Conservation (phyloP, 345 rosid genomes). For the Lepidium didymum region DNA sequence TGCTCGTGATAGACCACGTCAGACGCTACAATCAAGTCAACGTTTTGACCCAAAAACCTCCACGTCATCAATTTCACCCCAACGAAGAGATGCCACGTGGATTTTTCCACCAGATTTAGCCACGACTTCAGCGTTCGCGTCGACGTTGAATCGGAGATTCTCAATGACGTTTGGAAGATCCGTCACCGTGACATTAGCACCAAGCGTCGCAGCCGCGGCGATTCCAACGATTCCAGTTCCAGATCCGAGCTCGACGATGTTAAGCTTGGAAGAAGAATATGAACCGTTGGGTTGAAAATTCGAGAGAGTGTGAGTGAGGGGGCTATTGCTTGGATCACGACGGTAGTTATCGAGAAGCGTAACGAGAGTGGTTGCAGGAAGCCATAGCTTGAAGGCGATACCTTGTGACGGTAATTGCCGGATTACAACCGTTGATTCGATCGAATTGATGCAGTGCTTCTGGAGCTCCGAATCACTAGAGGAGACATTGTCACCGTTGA, state of each 20-base stretch:
- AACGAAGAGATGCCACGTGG: constrained; percentile 46
- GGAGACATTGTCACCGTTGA: not conserved
- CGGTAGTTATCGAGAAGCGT: constrained; percentile 48
- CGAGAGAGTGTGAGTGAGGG: constrained; percentile 34
- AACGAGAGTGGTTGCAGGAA: constrained; percentile 65
- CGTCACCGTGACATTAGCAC: constrained; percentile 69
- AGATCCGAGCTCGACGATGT: constrained; percentile 75
- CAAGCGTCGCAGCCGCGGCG: constrained; percentile 53
- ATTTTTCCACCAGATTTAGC: constrained; percentile 35
- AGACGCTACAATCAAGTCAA: constrained; percentile 66
- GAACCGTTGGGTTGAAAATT: not conserved
- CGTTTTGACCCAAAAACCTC: constrained; percentile 28
- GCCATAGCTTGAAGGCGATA: constrained; percentile 45
- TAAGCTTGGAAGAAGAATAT: constrained; percentile 30
- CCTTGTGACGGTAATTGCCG: constrained; percentile 52
- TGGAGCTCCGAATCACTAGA: constrained; percentile 8
- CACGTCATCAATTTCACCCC: constrained; percentile 62
- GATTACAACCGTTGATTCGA: constrained; percentile 44
- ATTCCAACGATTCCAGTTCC: constrained; percentile 92
- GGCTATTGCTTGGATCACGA: constrained; percentile 29
- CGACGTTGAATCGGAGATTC: constrained; percentile 62
- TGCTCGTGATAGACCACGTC: constrained; percentile 76
- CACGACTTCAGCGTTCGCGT: constrained; percentile 42
- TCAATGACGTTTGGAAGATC: constrained; percentile 74
- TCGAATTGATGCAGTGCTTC: constrained; percentile 36